Base-by-base conservation (phyloP, 495 filamentous ascomycete genomes). In the Daldinia caldariorum region DNA sequence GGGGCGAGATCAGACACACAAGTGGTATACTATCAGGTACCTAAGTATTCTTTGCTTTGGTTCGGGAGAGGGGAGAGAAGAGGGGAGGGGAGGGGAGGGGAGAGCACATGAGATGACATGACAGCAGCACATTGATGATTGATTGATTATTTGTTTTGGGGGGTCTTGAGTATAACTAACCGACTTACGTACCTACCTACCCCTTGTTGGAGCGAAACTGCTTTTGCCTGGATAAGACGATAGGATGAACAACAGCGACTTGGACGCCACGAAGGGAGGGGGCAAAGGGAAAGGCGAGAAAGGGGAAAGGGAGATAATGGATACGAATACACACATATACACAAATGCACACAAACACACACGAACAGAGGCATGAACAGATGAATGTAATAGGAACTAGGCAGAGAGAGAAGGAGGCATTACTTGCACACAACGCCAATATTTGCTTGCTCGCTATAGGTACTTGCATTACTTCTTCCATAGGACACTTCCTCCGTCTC, bases 191-290 rank as follows among this genome's bases (percentile, higher is more conserved):
- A 55, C n/a, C n/a, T 13, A 31, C 14, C 13, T 12, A 29, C 31
- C 29, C 29, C 41, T 47, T 53, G 31, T 47, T 53, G 29, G 43
- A 66, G 45, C 20, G 20, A 22, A 47, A 22, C 43, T 43, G 41
- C 35, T 41, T 58, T 58, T 55, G 41, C 39, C 39, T 38, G 51
- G 56, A 54, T 41, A 53, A 18, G 38, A 58, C 35, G 45, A 61
- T 18, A 31, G 29, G 26, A 65, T 61, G 58, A 34, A 59, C 39
- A n/a, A 59, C 39, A n/a, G 57, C 43, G 43, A 47, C 18, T 2
- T 12, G 45, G 32, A 61, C 35, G 26, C 9, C 9, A 35, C 3
- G 34, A 5, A 5, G 9, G 34, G 5, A 35, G 34, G 34, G 6
- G 59, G 43, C 12, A 8, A 9, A 18, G 18, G 18, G 16, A 16